Evolutionary conservation across 2,329 filamentous ascomycete genomes (phyloP), one percentile per base, ranked within the genome.

Genomic region (Alternaria incomplexa): DNA sequence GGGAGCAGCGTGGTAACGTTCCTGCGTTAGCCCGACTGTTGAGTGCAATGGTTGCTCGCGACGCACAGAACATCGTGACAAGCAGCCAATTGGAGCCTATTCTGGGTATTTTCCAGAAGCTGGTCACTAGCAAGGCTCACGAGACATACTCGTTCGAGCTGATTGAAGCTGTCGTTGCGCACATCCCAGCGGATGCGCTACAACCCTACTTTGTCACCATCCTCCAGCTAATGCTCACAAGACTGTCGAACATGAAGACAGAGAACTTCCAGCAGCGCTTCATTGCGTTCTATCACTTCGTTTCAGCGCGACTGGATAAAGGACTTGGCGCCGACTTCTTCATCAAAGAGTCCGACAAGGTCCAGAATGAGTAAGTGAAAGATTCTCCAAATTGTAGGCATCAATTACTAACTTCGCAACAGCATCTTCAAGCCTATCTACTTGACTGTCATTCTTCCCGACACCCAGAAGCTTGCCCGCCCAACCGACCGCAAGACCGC

Each of bases 291-390:
- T 99, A 96, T 79, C 95, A 99, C 80, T 89, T 97, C 66, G 87
- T 98, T 58, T 93, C 92, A 28, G 92, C 93, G 17, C 87, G 86
- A 65, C 88, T 91, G 32, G 91, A 96, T 66, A 88, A 89, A 69
- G 93, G 93, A n/a, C 89, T 96, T 61, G 96, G 95, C 51, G 88
- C 93, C 8, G 96, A 99, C 81, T 97, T 93, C 83, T 96, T 97
- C 82, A 92, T 97, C 81, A 86, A 86, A 68, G 87, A 93, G 66
- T 90, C 92, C n/a, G 92, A 98, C 76, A 85, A 89, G 65, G 86
- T 98, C 28, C 94, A 97, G 79, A 84, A 87, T 36, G 84, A 85
- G 85, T 88, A 82, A 76, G 84, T 63, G 0, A 28, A n/a, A 10
- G 6, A 13, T 23, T 32, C 28, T 15, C 26, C 15, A 11, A 50